These are phyloP conservation scores for Pyrus hybrid DNA, from an alignment of 331 rosid species.

Conservation along the genomic window DNA sequence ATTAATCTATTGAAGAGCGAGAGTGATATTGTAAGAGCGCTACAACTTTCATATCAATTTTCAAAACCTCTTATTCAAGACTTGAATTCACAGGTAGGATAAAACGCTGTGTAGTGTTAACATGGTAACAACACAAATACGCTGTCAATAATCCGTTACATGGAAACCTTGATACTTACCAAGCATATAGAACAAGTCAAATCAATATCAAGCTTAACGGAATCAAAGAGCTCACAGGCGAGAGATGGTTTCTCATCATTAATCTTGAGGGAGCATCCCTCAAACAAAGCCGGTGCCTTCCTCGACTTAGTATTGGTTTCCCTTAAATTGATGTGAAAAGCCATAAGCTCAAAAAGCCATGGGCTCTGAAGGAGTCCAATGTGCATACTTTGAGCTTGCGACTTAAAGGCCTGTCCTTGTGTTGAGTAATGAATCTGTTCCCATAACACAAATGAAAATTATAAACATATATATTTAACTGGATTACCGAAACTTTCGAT, in stretches of 20 bases:
- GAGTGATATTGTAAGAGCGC: neutral
- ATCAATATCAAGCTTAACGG: slow-evolving; percentile 62
- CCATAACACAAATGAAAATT: slow-evolving; percentile 6
- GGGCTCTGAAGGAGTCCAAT: slow-evolving; percentile 90
- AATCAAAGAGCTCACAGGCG: slow-evolving; percentile 62
- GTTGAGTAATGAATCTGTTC: slow-evolving; percentile 81
- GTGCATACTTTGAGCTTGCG: slow-evolving; percentile 71
- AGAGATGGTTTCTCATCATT: slow-evolving; percentile 72
- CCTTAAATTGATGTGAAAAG: slow-evolving; percentile 70
- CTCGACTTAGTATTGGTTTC: slow-evolving; percentile 31
- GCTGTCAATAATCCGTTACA: neutral
- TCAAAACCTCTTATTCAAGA: neutral
- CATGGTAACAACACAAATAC: neutral
- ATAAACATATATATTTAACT: neutral
- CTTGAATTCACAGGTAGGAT: neutral
- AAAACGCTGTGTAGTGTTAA: neutral
- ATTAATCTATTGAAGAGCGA: neutral
- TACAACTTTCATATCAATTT: neutral
- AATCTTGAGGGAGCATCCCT: slow-evolving; percentile 48
- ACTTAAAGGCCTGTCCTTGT: slow-evolving; percentile 86
- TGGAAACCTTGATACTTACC: slow-evolving; percentile 41
- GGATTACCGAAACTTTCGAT: neutral
- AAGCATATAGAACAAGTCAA: slow-evolving; percentile 85
- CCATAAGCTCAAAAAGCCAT: slow-evolving; percentile 91
- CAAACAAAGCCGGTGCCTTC: slow-evolving; percentile 36